phyloP scores from a whole-genome alignment of 768 basidiomycete species.

The Leccinum boreale region DNA sequence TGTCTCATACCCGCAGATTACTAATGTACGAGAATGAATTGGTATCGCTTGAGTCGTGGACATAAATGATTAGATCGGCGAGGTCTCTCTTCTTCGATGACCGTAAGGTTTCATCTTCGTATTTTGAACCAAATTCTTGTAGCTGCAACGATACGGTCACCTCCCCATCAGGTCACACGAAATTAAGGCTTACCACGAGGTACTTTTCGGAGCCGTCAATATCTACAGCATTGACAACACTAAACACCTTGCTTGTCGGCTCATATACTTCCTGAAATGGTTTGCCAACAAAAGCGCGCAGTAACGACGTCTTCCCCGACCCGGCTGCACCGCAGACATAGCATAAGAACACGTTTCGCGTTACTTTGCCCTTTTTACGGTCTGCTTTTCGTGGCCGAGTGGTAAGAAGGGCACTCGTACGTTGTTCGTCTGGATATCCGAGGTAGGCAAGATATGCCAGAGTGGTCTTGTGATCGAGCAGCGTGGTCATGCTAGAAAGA shows the following conservation, averaged over 20 bases:
- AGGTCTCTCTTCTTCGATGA: slow-evolving; percentile 88
- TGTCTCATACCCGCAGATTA: slow-evolving; percentile 74
- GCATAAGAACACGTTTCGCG: slow-evolving; percentile 88
- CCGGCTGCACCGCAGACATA: slow-evolving; percentile 96
- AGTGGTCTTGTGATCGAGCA: slow-evolving; percentile 90
- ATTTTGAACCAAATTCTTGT: slow-evolving; percentile 96
- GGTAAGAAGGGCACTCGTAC: slow-evolving; percentile 81
- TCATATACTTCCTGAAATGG: slow-evolving; percentile 72
- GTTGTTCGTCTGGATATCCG: slow-evolving; percentile 77
- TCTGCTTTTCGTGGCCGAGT: slow-evolving; percentile 83
- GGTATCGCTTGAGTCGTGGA: slow-evolving; percentile 96
- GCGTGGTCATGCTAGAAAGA: slow-evolving; percentile 82
- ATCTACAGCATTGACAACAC: slow-evolving; percentile 93
- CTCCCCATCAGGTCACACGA: background rate
- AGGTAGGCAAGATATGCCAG: slow-evolving; percentile 94
- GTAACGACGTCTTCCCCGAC: slow-evolving; percentile 87
- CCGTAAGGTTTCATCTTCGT: slow-evolving; percentile 86
- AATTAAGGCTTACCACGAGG: slow-evolving; percentile 72
- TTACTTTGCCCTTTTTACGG: slow-evolving; percentile 81
- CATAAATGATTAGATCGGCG: slow-evolving; percentile 93
- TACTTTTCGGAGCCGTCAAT: slow-evolving; percentile 95
- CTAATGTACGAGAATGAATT: slow-evolving; percentile 99
- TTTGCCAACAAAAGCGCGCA: slow-evolving; percentile 85
- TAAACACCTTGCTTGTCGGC: slow-evolving; percentile 86
- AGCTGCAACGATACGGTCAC: slow-evolving; percentile 48